Evolutionary conservation across 257 asterid species (phyloP).

Genomic region (Fraxinus quadrangulata): DNA sequence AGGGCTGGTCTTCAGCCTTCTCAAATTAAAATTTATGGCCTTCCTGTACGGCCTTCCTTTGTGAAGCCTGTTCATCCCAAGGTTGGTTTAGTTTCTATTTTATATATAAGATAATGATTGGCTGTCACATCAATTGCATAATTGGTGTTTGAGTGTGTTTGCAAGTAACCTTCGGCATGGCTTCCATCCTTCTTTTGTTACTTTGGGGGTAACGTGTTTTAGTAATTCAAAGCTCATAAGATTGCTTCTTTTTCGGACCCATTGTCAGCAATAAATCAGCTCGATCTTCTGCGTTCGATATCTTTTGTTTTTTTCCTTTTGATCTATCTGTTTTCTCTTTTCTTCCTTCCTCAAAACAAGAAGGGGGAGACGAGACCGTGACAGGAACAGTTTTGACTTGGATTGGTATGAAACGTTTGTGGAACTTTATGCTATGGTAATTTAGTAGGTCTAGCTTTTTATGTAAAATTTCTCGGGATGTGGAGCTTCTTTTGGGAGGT

Average conservation of each 20-base stretch:
- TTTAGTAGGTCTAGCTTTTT: neutral
- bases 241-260: neutral
- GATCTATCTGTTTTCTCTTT: neutral
- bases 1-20: conserved; percentile 86
- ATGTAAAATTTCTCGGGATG: neutral
- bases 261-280: neutral
- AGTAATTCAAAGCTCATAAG: neutral
- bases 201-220: neutral
- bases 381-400: neutral
- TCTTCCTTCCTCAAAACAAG: neutral
- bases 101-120: neutral
- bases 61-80: conserved; percentile 81
- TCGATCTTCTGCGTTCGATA: neutral
- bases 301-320: neutral
- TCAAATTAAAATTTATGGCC: conserved; percentile 91
- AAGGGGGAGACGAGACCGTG: neutral
- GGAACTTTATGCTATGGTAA: too few relatives aligned
- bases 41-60: conserved; percentile 96
- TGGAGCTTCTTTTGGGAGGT: neutral
- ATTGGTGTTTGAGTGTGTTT: neutral
- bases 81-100: conserved; percentile 42
- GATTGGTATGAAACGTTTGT: neutral
- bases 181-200: neutral
- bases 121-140: neutral
- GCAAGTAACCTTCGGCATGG: neutral